Evolutionary conservation across 1,139 yeast genomes (phyloP).

Genomic region (Debaryomyces udenii): DNA sequence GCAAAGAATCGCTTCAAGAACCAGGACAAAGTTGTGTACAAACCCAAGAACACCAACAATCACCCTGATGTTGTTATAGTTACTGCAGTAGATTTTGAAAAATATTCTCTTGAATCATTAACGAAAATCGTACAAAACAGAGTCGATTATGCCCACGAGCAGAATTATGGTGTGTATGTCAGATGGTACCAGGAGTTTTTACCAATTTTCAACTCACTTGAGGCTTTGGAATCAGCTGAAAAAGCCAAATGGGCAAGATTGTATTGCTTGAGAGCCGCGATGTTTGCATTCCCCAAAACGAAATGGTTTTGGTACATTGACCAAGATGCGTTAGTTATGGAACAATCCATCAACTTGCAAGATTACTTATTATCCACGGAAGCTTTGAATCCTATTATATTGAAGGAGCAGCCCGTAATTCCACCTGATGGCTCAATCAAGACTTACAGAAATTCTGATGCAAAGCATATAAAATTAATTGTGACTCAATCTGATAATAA

Average conservation of each 20-base stretch:
- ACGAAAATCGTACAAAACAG: slow-evolving; percentile 76
- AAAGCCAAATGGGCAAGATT: slow-evolving; percentile 62
- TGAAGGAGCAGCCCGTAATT: slow-evolving; percentile 68
- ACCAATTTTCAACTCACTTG: slow-evolving; percentile 53
- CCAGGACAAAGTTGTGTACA: slow-evolving; percentile 64
- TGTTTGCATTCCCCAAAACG: slow-evolving; percentile 83
- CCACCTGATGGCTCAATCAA: slow-evolving; percentile 70
- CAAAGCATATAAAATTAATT: slow-evolving; percentile 57
- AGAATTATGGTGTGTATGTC: slow-evolving; percentile 75
- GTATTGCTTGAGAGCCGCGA: slow-evolving; percentile 71
- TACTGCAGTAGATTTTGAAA: slow-evolving; percentile 77
- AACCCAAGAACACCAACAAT: slow-evolving; percentile 38
- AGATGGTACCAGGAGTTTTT: slow-evolving; percentile 83
- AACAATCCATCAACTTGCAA: slow-evolving; percentile 57
- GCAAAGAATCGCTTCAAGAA: slow-evolving; percentile 64
- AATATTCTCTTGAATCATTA: slow-evolving; percentile 60
- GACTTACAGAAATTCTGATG: slow-evolving; percentile 64
- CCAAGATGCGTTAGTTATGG: slow-evolving; percentile 72
- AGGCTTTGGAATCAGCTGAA: slow-evolving; percentile 37
- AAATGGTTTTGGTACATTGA: slow-evolving; percentile 86
- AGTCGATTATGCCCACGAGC: slow-evolving; percentile 75
- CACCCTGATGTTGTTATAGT: slow-evolving; percentile 77
- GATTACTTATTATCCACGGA: slow-evolving; percentile 60
- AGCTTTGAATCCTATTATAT: slow-evolving; percentile 58
- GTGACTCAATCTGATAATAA: slow-evolving; percentile 66